These are phyloP conservation scores for Rutstroemia sydowiana DNA, from an alignment of 2,329 filamentous ascomycete species.

Conservation along the genomic window DNA sequence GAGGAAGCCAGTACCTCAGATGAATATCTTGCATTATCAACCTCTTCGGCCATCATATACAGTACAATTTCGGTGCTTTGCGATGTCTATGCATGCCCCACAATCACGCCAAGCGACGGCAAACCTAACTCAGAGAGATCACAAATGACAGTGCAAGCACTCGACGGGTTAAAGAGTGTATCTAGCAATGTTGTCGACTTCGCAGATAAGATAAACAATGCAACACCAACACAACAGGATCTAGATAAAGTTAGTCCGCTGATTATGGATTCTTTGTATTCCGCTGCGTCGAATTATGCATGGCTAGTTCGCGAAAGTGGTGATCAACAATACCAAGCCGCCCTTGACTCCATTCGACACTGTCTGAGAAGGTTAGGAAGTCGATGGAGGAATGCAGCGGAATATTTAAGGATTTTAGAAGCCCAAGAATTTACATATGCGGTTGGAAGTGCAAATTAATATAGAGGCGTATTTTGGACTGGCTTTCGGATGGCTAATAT, in stretches of 20 bases:
- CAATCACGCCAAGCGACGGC: constrained; percentile 8
- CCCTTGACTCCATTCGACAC: constrained; percentile 28
- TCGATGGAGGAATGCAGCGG: constrained; percentile 33
- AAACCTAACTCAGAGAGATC: constrained; percentile 19
- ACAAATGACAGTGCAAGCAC: constrained; percentile 30
- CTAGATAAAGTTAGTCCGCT: constrained; percentile 31
- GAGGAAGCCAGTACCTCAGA: constrained; percentile 21
- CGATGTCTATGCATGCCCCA: constrained; percentile 33
- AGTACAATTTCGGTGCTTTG: constrained; percentile 29
- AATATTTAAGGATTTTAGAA: constrained; percentile 33
- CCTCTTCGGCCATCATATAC: constrained; percentile 25
- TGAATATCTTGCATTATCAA: constrained; percentile 22
- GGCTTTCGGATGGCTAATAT: too few species aligned
- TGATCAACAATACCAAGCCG: constrained; percentile 25
- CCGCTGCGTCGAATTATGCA: constrained; percentile 31
- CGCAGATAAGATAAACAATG: constrained; percentile 21
- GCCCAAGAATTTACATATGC: constrained; percentile 32
- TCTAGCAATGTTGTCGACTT: constrained; percentile 28
- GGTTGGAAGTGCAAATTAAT: constrained; percentile 15
- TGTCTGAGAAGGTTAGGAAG: constrained; percentile 26
- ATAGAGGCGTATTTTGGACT: background rate
- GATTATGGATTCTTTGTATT: constrained; percentile 34
- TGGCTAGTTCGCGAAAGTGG: constrained; percentile 35
- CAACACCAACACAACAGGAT: constrained; percentile 19
- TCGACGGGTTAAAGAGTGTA: constrained; percentile 30